Conservation (phyloP, 2,329 filamentous ascomycete species). For the Talaromyces rugulosus region DNA sequence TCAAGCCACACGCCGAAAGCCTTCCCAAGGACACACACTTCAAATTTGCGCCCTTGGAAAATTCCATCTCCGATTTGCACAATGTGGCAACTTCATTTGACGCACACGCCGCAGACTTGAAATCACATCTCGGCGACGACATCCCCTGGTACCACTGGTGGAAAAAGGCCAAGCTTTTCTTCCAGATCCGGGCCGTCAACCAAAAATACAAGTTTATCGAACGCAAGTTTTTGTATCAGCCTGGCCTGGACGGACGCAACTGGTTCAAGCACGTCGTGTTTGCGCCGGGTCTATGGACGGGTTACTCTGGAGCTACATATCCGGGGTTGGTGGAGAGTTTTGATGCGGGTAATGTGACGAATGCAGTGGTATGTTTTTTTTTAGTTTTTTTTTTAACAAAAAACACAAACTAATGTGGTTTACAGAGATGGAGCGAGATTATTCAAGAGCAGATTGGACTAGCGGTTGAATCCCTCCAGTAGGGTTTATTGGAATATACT, state of each 20-base stretch:
- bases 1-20: constrained; percentile 24
- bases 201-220: constrained; percentile 80
- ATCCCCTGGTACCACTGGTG: constrained; percentile 78
- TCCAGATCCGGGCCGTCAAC: constrained; percentile 65
- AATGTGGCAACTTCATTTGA: constrained; percentile 51
- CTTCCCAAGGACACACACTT: constrained; percentile 24
- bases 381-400: background rate
- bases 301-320: constrained; percentile 72
- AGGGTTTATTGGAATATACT: background rate
- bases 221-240: constrained; percentile 69
- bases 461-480: constrained; percentile 26
- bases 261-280: constrained; percentile 98
- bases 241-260: constrained; percentile 70
- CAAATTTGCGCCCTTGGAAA: constrained; percentile 45
- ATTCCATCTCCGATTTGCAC: constrained; percentile 46
- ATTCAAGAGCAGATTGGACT: constrained; percentile 33
- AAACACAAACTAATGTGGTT: background rate
- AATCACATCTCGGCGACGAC: constrained; percentile 46
- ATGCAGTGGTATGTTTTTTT: constrained; percentile 47
- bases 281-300: constrained; percentile 86
- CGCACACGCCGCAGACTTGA: constrained; percentile 43
- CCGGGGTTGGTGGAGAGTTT: constrained; percentile 62
- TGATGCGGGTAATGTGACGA: constrained; percentile 45
- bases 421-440: constrained; percentile 39
- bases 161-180: constrained; percentile 60